Conservation (phyloP, 176 grass and related monocot species). For the Aegilops tauschii region DNA sequence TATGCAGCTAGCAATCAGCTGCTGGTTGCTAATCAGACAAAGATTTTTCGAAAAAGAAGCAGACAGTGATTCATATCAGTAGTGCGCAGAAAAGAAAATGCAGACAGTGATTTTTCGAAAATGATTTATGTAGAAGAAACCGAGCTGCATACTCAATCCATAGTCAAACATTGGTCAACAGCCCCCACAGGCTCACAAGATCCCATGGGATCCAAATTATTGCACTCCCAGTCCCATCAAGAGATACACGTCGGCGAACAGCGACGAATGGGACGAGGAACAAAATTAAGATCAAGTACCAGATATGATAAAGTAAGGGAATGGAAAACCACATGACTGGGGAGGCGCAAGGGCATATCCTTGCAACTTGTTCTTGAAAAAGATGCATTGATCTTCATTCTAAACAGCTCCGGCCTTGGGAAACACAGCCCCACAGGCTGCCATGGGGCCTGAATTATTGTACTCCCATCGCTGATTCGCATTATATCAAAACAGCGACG, state of each 20-base stretch:
- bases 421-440: slow-evolving; percentile 21
- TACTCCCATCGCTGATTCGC: slow-evolving; percentile 31
- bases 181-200: slow-evolving; percentile 22
- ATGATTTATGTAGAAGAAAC: neutral
- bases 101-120: too few species aligned
- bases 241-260: slow-evolving; percentile 34
- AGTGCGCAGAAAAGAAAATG: neutral
- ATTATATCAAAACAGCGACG: slow-evolving; percentile 9
- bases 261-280: slow-evolving; percentile 10
- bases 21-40: neutral
- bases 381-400: slow-evolving; percentile 3
- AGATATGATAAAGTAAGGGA: neutral
- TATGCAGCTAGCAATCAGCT: slow-evolving; percentile 12
- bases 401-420: slow-evolving; percentile 23
- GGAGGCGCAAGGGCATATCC: neutral
- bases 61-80: neutral
- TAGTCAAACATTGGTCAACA: slow-evolving; percentile 41
- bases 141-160: slow-evolving; percentile 1
- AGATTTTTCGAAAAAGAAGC: too few species aligned
- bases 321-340: slow-evolving; percentile 10
- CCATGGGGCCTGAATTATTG: slow-evolving; percentile 46
- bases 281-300: slow-evolving; percentile 32
- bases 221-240: slow-evolving; percentile 38
- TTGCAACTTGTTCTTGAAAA: neutral
- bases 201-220: slow-evolving; percentile 42